These are phyloP conservation scores for Pochonia chlamydosporia DNA, from an alignment of 2,329 filamentous ascomycete species.

Conservation along the genomic window DNA sequence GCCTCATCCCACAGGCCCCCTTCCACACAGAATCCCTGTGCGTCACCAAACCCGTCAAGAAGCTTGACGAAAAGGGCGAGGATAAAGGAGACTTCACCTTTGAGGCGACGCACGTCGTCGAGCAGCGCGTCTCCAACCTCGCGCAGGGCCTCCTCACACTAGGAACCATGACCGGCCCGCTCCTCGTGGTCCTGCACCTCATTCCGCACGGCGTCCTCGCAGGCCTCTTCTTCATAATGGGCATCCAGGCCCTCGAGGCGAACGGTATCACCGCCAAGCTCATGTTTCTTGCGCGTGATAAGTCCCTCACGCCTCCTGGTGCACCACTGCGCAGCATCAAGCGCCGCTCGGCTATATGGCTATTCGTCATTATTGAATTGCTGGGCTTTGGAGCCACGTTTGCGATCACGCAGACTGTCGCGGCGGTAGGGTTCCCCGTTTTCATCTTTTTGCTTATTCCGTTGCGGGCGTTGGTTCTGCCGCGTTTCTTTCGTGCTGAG, in stretches of 20 bases:
- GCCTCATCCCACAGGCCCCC: constrained; percentile 76
- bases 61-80: constrained; percentile 45
- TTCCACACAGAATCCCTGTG: constrained; percentile 78
- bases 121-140: constrained; percentile 75
- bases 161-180: constrained; percentile 70
- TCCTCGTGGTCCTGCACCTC: constrained; percentile 67
- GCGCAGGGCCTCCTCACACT: constrained; percentile 72
- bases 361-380: constrained; percentile 63
- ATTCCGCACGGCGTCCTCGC: constrained; percentile 77
- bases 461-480: constrained; percentile 57
- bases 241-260: constrained; percentile 66
- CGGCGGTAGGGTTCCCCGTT: constrained; percentile 74
- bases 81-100: constrained; percentile 51
- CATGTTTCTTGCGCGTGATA: constrained; percentile 63
- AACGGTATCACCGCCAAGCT: constrained; percentile 76
- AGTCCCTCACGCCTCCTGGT: constrained; percentile 48
- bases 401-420: constrained; percentile 77
- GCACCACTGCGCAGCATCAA: constrained; percentile 56
- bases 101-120: constrained; percentile 59
- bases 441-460: constrained; percentile 67
- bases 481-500: constrained; percentile 50
- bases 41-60: constrained; percentile 53
- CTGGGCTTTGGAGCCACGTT: constrained; percentile 71
- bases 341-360: constrained; percentile 63
- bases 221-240: constrained; percentile 82